Evolutionary conservation across 768 basidiomycete species (phyloP).

Genomic region (Rhodotorula toruloides): DNA sequence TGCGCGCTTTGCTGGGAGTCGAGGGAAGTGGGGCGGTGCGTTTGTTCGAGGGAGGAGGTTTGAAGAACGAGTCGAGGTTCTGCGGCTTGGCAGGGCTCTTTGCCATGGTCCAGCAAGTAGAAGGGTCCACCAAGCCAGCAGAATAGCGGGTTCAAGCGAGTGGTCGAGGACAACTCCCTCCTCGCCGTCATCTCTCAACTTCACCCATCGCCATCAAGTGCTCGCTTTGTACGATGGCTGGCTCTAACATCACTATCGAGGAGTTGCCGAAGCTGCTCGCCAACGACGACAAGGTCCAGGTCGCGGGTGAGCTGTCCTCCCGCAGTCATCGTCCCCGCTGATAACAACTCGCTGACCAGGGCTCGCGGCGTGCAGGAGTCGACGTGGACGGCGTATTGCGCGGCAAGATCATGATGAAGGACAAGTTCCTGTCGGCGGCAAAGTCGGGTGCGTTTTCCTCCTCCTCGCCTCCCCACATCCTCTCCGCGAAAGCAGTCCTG

Average conservation of each 20-base stretch:
- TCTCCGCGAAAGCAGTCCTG: background rate
- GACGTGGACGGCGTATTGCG: conserved; percentile 84
- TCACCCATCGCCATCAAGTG: background rate
- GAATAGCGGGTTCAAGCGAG: too few relatives aligned
- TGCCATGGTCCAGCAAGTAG: background rate
- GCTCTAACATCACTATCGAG: conserved; percentile 43
- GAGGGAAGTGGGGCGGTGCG: background rate
- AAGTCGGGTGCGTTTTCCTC: conserved; percentile 75
- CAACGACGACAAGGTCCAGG: conserved; percentile 50
- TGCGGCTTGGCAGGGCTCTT: background rate
- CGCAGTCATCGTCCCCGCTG: background rate
- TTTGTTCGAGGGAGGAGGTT: background rate
- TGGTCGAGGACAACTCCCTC: background rate
- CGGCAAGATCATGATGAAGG: conserved; percentile 71
- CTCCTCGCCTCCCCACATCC: conserved; percentile 55
- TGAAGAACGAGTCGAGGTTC: conserved; percentile 8
- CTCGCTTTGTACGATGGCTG: background rate
- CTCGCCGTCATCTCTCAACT: background rate
- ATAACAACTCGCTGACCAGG: background rate
- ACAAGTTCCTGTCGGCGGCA: conserved; percentile 79
- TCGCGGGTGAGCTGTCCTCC: conserved; percentile 11
- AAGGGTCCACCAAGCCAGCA: too few relatives aligned
- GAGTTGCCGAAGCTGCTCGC: conserved; percentile 48
- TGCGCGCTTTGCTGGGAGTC: background rate
- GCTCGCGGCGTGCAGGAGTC: conserved; percentile 39